Percentiles rank a stretch among this genome's conserved stretches.
phyloP scores from a whole-genome alignment of 305 asterid genomes.

The Solanum chacoense region DNA sequence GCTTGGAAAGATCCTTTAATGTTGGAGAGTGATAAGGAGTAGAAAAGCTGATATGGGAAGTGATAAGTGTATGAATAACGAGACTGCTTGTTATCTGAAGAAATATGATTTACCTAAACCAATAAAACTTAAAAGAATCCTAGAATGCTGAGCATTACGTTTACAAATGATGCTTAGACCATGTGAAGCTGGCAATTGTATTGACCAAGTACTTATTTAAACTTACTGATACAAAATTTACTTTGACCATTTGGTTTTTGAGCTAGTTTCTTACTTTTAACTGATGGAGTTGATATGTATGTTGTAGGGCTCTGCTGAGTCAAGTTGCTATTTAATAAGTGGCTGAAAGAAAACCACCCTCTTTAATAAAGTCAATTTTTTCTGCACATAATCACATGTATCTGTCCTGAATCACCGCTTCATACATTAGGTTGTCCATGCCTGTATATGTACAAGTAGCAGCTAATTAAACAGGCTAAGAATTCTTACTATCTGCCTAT shows the following conservation, averaged over 20 bases:
- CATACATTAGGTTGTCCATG: background rate
- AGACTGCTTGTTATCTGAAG: background rate
- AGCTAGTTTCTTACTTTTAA: background rate
- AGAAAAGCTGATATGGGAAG: background rate
- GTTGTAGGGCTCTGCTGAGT: background rate
- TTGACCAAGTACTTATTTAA: background rate
- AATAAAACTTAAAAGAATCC: background rate
- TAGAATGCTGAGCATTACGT: background rate
- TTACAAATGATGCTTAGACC: background rate
- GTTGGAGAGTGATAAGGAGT: background rate
- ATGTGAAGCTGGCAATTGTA: background rate
- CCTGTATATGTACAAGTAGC: background rate
- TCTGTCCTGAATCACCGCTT: background rate
- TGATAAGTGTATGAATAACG: background rate
- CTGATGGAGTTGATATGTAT: background rate
- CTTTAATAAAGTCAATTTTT: background rate
- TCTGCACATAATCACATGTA: background rate
- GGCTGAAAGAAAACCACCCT: background rate
- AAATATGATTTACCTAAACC: background rate
- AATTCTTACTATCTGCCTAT: background rate
- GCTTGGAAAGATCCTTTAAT: background rate
- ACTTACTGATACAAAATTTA: background rate
- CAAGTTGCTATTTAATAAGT: background rate
- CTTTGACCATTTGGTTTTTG: background rate
- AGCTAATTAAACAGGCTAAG: background rate